Conservation (phyloP, 169 alveolate genomes). For the Babesia bovis region DNA sequence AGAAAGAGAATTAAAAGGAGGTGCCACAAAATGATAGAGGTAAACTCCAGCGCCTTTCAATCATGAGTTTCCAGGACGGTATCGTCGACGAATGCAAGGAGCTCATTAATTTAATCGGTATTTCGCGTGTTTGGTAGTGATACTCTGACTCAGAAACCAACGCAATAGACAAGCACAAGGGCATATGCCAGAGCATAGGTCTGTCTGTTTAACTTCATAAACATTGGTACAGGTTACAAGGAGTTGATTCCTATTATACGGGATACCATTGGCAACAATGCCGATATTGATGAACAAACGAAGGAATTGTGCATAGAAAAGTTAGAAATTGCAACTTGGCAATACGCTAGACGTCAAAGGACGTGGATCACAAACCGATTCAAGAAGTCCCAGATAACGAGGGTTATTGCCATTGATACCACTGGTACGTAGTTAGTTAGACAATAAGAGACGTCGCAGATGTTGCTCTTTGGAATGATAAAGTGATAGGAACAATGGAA, state of each 20-base stretch:
- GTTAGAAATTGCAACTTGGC: conserved; percentile 71
- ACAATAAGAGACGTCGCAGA: neutral
- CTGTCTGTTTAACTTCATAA: neutral
- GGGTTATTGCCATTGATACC: conserved; percentile 20
- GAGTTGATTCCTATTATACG: conserved; percentile 74
- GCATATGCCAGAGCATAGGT: conserved; percentile 59
- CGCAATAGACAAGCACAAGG: conserved; percentile 41
- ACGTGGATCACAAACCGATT: conserved; percentile 76
- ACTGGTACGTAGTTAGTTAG: conserved; percentile 22
- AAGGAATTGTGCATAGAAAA: conserved; percentile 56
- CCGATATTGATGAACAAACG: conserved; percentile 40
- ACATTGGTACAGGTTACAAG: conserved; percentile 69
- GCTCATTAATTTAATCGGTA: conserved; percentile 28
- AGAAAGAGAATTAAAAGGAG: conserved; percentile 35
- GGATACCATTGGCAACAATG: too few relatives aligned
- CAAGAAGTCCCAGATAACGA: conserved; percentile 16
- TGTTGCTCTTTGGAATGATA: neutral
- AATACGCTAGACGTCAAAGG: conserved; percentile 70
- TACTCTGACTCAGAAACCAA: conserved; percentile 42
- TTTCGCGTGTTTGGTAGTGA: neutral
- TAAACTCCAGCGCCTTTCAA: neutral
- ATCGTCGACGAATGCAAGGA: conserved; percentile 42
- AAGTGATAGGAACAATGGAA: conserved; percentile 1
- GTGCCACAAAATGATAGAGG: conserved; percentile 50
- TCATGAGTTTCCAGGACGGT: conserved; percentile 29